Evolutionary conservation across 2,329 filamentous ascomycete species (phyloP), one percentile per base, ranked within the genome.

Genomic region (Ophiobolus disseminans): DNA sequence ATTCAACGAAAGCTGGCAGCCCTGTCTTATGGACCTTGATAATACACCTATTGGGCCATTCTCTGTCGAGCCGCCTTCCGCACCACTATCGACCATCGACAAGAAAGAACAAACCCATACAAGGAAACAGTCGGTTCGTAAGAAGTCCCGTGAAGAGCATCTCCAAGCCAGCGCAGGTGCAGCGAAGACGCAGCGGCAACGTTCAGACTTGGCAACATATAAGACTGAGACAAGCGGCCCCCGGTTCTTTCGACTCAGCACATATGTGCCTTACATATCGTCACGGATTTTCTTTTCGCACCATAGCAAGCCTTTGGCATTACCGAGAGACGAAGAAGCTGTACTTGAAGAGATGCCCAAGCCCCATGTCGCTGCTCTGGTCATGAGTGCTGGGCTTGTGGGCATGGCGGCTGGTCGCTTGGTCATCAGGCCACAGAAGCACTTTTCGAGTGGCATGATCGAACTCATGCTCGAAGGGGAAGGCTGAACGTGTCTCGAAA

Each of bases 221-320:
- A 63, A 58, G 32, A 14, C 48, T 13, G 55, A 58, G 11, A 40
- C 51, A 8, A 55, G 50, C 9, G 57, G 62, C 6, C 69, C 69
- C 5, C 65, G 68, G 4, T 70, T 71, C 45, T 64, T 71, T 44
- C 66, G 66, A 17, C 64, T 70, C 22, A 68, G 60, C 38, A 66
- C 66, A 5, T 54, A 62, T 25, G 56, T 69, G 2, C 66, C 68
- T 2, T 68, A 69, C 17, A 50, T 65, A 6, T 65, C 66, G 6
- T 63, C 67, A 4, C 63, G 66, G n/a, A 59, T 72, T n/a, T 71
- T 69, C 39, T 71, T 68, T 34, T 51, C 67, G 17, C 66, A 62
- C 19, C 60, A 51, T 40, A 46, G 58, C 7, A 66, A 56, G 40
- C 45, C 52, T 1, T 40, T 57, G 1, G 52, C 54, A 6, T 30